Conservation (phyloP, 257 asterid species). For the Apocynum venetum region DNA sequence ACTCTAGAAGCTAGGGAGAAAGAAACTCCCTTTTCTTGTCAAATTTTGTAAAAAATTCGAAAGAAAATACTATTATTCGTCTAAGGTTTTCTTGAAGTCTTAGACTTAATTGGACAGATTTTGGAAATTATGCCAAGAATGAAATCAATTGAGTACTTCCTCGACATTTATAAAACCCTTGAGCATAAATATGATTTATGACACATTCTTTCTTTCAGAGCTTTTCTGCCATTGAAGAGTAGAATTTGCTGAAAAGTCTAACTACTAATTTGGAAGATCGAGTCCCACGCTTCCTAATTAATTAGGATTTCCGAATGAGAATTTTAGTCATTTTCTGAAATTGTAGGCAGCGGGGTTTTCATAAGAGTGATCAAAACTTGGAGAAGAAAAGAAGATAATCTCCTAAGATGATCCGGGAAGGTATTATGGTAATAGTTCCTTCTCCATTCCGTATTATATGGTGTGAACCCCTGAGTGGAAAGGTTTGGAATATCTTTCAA, state of each 20-base stretch:
- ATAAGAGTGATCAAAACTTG: background rate
- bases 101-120: too few species aligned
- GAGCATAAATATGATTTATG: background rate
- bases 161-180: background rate
- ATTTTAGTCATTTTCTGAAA: background rate
- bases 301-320: background rate
- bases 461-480: constrained; percentile 17
- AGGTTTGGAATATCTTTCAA: constrained; percentile 49
- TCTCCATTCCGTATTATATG: background rate
- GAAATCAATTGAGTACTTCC: background rate
- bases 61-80: too few species aligned
- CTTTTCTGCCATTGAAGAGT: background rate
- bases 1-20: too few species aligned
- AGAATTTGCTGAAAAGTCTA: background rate
- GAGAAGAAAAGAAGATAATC: too few species aligned
- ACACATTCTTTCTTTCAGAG: background rate
- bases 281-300: background rate
- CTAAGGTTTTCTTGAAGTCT: too few species aligned
- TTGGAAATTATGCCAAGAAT: too few species aligned
- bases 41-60: too few species aligned
- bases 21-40: too few species aligned
- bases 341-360: too few species aligned
- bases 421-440: background rate
- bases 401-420: too few species aligned
- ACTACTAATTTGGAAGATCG: background rate